Base-by-base conservation (phyloP, 768 basidiomycete genomes). In the Kondoa malvinella region DNA sequence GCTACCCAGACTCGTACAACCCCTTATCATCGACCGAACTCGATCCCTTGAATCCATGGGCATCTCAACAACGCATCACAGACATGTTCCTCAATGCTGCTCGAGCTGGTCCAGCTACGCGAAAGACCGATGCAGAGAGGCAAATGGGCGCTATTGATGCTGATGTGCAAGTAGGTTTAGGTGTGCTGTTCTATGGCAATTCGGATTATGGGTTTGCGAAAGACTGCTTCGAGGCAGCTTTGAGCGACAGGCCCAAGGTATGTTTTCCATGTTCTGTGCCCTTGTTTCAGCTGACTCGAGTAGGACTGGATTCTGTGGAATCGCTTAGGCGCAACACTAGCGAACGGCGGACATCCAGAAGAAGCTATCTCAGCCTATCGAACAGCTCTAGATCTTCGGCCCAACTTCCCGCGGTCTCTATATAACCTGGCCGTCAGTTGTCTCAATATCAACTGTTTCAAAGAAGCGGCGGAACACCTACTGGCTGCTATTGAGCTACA, bases 371-470 rank as follows among this genome's bases (percentile, higher is more conserved):
- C 77, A 63, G 79, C 80, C 3, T 75, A 99, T 76, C 82, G 88
- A 68, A 85, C 92, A 76, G 95, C 95, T 0, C 81, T 99, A 29
- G 86, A 85, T 73, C 79, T 96, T 60, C 84, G 91, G 50, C 95
- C 95, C 30, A 92, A 91, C 0, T 99, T 95, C 76, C 97, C 95
- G 0, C 85, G 95, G 14, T 95, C 92, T 12, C 89, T 96, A 27
- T 96, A 94, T 76, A 99, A 99, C 74, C 89, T 99, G 34, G 95
- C 92, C 57, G 95, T 99, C 30, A 92, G 92, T 26, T 99, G 94
- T 75, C 78, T 99, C 69, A 99, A 99, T 76, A 94, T 97, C 64
- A 92, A 92, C 8, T 90, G 91, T 8, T 83, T 88, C 77, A 86
- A 88, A 75, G 95, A 99, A 79, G 92, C 95, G 0, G 89, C 90